A percentile compares a stretch with the other conserved stretches of the same genome.
phyloP scores from a whole-genome alignment of 768 basidiomycete genomes.

The Grammothele lineata region DNA sequence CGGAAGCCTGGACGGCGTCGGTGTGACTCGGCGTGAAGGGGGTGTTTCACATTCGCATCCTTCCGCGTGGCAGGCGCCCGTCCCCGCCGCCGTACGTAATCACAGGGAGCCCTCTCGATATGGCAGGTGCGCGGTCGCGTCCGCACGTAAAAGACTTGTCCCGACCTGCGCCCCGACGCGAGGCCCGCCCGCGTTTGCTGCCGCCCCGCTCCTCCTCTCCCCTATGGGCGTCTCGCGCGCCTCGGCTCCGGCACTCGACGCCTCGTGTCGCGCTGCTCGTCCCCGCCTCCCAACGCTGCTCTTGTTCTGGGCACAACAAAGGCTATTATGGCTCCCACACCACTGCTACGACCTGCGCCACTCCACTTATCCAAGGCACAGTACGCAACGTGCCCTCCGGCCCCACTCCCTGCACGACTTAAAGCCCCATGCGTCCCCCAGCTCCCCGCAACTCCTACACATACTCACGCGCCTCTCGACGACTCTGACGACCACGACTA shows the following conservation, averaged over 20 bases:
- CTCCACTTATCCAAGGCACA: too few relatives aligned
- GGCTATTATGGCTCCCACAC: too few relatives aligned
- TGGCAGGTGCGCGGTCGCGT: not conserved
- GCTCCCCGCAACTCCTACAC: too few relatives aligned
- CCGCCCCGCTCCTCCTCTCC: not conserved
- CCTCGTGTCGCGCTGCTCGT: not conserved
- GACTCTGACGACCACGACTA: slow-evolving; percentile 1
- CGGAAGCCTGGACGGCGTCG: slow-evolving; percentile 10
- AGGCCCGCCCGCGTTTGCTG: too few relatives aligned
- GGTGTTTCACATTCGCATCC: slow-evolving; percentile 16
- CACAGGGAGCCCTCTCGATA: not conserved
- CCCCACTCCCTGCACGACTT: too few relatives aligned
- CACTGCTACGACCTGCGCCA: too few relatives aligned
- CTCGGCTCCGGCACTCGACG: not conserved
- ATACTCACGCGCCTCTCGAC: too few relatives aligned
- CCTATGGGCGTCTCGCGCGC: not conserved
- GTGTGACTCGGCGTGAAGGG: slow-evolving; percentile 13
- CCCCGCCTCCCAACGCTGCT: not conserved
- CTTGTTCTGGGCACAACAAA: too few relatives aligned
- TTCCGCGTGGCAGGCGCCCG: slow-evolving; percentile 11
- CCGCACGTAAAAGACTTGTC: slow-evolving; percentile 9
- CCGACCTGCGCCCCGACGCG: too few relatives aligned
- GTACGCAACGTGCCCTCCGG: too few relatives aligned
- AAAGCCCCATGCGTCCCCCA: too few relatives aligned
- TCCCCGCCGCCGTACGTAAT: slow-evolving; percentile 9